These are phyloP conservation scores for Cinchona pubescens DNA, from an alignment of 257 asterid species.

Conservation along the genomic window DNA sequence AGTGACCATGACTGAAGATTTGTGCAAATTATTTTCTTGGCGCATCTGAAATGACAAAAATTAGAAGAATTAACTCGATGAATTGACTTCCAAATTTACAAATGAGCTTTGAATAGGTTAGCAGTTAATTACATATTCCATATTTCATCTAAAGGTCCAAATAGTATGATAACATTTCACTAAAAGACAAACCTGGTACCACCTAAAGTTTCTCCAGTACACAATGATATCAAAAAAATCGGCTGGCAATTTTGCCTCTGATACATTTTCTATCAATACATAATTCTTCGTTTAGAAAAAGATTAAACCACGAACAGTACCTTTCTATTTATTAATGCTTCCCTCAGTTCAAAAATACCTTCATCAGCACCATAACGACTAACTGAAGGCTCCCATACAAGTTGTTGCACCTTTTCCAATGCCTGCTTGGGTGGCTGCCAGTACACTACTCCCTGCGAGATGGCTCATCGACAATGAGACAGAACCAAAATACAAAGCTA, in stretches of 20 bases:
- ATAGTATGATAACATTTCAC: not conserved
- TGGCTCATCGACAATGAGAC: not conserved
- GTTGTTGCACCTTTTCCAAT: slow-evolving; percentile 65
- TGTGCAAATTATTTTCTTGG: slow-evolving; percentile 61
- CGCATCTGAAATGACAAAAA: slow-evolving; percentile 46
- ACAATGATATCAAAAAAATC: not conserved
- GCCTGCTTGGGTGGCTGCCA: slow-evolving; percentile 96
- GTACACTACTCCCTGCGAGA: slow-evolving; percentile 80
- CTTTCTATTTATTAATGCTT: slow-evolving; percentile 68
- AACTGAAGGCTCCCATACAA: slow-evolving; percentile 79
- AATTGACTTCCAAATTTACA: not conserved
- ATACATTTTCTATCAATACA: not conserved
- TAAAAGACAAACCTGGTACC: not conserved
- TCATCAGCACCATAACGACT: slow-evolving; percentile 95
- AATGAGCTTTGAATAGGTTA: not conserved
- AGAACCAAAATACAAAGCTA: not conserved
- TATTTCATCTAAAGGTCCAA: not conserved
- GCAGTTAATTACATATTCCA: not conserved
- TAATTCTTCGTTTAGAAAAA: not conserved
- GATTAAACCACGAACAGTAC: slow-evolving; percentile 24
- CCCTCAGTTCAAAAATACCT: slow-evolving; percentile 93
- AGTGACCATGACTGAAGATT: slow-evolving; percentile 96
- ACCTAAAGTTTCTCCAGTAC: not conserved
- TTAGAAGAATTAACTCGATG: slow-evolving; percentile 10
- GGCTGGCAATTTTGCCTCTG: not conserved